Conservation (phyloP, 192 early-diverging fungal species). For the Coemansia asiatica region DNA sequence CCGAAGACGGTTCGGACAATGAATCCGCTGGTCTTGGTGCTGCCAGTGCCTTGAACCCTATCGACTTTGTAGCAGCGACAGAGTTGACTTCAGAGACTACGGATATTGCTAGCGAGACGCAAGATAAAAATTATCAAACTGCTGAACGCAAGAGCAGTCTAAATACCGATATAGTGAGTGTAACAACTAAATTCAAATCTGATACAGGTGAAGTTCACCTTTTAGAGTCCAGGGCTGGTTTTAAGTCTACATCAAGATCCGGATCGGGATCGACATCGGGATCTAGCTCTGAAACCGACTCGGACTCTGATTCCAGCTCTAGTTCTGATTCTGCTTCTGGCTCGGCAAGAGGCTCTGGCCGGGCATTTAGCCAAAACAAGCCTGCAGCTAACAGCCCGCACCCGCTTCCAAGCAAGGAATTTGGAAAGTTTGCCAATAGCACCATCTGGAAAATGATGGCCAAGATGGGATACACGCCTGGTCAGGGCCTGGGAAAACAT, state of each 20-base stretch:
- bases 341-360: not conserved
- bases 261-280: not conserved
- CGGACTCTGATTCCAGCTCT: not conserved
- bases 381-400: not conserved
- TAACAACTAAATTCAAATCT: too few relatives aligned
- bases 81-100: not conserved
- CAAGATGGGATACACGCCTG: slow-evolving; percentile 88
- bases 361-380: not conserved
- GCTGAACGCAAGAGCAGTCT: not conserved
- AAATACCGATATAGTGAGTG: too few relatives aligned
- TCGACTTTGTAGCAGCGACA: slow-evolving; percentile 19
- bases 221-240: not conserved
- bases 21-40: not conserved
- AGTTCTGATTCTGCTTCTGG: slow-evolving; percentile 2
- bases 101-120: not conserved
- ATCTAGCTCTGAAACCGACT: not conserved
- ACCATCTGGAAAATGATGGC: slow-evolving; percentile 79
- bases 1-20: slow-evolving; percentile 8
- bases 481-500: slow-evolving; percentile 85
- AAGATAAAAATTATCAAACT: not conserved
- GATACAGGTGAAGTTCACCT: too few relatives aligned
- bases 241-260: not conserved
- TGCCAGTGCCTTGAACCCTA: slow-evolving; percentile 10
- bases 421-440: slow-evolving; percentile 79
- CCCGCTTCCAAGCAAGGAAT: slow-evolving; percentile 57